Base-by-base conservation (phyloP, 2,329 filamentous ascomycete species). In the Hypoxylon sp. region DNA sequence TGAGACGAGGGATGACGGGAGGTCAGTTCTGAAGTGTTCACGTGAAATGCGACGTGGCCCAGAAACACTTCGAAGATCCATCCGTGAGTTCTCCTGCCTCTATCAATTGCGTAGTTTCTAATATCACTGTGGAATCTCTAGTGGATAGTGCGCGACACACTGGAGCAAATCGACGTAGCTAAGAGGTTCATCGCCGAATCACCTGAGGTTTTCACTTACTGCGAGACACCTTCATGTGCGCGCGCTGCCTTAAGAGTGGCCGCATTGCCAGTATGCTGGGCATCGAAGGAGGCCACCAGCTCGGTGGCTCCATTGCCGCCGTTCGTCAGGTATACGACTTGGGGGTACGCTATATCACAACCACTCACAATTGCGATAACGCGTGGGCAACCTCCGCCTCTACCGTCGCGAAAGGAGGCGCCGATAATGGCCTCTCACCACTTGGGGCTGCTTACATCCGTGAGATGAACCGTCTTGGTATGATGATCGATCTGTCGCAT, bases 401-500 rank as follows among this genome's bases (percentile, higher is more conserved):
- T 2, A 76, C 74, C 4, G 72, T 74, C 6, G 67, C 74, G 2
- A 56, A 64, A 1, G 69, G 70, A 1, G 68, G 67, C 1, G 34
- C 55, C 0, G 72, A 75, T 41, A 20, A 37, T 0, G 75, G 74
- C 0, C 61, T 76, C 1, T 66, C 69, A 0, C 65, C 65, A 6
- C 64, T 75, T 3, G 77, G 77, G 1, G 59, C 57, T n/a, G 68
- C 63, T 1, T 70, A 69, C 1, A 61, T 79, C 11, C 67, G 60
- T 13, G 77, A 79, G 57, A 78, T 79, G 76, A 79, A 79, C 56
- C 70, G 77, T 0, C 3, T 78, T 2, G 77, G 77, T 20, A 76
- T 75, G 73, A 74, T 77, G 47, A 67, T 75, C 10, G 75, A 77
- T 49, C 55, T 77, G 1, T 75, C 75, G 1, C 75, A 77, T 11